Conservation (phyloP, 73 alveolate species). For the Paramecium tetraurelia region DNA sequence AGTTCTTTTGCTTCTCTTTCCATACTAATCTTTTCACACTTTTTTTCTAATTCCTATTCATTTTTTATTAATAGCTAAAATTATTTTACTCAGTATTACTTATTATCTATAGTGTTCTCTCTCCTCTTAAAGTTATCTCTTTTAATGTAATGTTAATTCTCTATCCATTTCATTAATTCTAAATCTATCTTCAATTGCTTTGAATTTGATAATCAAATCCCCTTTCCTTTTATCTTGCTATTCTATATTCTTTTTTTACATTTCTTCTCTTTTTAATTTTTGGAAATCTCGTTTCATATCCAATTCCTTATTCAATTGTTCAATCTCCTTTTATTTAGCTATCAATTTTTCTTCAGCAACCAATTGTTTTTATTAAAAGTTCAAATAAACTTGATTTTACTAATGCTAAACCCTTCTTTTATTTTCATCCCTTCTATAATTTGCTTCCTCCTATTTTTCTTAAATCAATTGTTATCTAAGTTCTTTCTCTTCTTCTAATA, state of each 20-base stretch:
- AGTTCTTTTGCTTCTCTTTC: conserved; percentile 6
- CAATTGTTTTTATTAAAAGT: neutral
- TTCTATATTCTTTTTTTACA: neutral
- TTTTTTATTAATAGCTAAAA: neutral
- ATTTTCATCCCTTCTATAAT: neutral
- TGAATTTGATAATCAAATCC: neutral
- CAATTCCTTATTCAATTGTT: neutral
- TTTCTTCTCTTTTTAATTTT: neutral
- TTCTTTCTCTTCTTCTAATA: conserved; percentile 1
- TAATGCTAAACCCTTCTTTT: neutral
- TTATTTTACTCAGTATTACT: neutral
- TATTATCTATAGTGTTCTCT: conserved; percentile 22
- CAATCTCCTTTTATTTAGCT: conserved; percentile 14
- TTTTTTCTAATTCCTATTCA: neutral
- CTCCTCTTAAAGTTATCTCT: neutral
- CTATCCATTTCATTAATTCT: neutral
- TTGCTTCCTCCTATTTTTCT: conserved; percentile 22
- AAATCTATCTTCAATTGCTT: conserved; percentile 37
- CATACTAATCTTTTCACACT: neutral
- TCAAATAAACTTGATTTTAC: neutral
- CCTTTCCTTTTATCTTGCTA: conserved; percentile 10
- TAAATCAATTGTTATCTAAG: neutral
- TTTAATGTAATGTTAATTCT: neutral
- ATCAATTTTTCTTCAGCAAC: neutral
- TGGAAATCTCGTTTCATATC: neutral